Evolutionary conservation across 2,329 filamentous ascomycete genomes (phyloP).

Genomic region (Cercospora berteroae): DNA sequence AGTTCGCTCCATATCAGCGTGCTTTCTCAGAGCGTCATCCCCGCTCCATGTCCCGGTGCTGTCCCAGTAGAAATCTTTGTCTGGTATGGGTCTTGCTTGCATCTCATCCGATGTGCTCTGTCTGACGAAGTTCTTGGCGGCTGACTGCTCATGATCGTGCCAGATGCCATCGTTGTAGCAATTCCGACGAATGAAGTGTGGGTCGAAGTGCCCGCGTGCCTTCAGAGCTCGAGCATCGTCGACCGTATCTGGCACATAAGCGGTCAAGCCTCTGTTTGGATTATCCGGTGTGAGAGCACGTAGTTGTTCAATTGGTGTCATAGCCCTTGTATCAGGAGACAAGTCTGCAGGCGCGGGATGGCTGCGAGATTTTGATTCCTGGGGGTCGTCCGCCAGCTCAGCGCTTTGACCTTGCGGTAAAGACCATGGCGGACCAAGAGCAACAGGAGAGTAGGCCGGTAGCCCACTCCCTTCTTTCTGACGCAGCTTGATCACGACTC

Average conservation of each 20-base stretch:
- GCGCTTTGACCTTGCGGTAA: neutral
- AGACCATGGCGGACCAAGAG: neutral
- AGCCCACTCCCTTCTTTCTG: neutral
- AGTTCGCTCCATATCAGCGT: neutral
- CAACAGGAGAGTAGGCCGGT: neutral
- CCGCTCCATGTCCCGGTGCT: constrained; percentile 5
- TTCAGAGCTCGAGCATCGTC: constrained; percentile 3
- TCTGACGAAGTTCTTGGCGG: neutral
- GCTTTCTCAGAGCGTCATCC: constrained; percentile 1
- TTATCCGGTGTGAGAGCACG: constrained; percentile 4
- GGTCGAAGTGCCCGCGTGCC: neutral
- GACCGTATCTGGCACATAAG: constrained; percentile 6
- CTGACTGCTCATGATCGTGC: neutral
- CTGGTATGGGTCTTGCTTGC: neutral
- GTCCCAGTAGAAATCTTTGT: constrained; percentile 10
- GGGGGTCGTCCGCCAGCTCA: neutral
- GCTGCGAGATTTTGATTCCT: neutral
- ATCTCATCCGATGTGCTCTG: neutral
- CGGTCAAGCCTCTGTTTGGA: constrained; percentile 4
- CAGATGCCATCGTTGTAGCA: constrained; percentile 2
- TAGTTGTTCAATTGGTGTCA: neutral
- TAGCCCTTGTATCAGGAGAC: neutral
- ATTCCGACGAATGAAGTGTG: neutral
- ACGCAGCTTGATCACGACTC: neutral
- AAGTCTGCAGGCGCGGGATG: neutral